Evolutionary conservation across 331 rosid species (phyloP), one percentile per base, ranked within the genome.

Genomic region (Phaseolus coccineus): DNA sequence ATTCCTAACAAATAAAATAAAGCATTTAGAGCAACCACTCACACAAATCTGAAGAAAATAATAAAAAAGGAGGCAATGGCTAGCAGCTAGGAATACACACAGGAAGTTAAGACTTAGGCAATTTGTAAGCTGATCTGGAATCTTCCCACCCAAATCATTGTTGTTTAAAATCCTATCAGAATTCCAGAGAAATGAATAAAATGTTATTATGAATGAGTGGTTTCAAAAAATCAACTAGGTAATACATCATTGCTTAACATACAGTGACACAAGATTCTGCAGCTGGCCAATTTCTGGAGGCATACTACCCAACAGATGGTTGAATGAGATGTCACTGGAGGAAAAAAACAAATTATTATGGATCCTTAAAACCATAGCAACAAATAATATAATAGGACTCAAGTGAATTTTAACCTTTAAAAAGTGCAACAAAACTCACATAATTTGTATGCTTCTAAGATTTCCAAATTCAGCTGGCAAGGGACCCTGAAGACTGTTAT

Each of bases 231-330:
- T 30, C 37, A 37, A 58, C 8, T 3, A 27, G 31, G 15, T 30
- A 50, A 57, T 6, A 3, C 3, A 13, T 31, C 6, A 11, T 67
- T 0, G 6, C 58, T 40, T 65, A 1, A 85, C 97, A 25, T 82
- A 95, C 99, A 95, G 87, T 14, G 91, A 71, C 0, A 50, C 84
- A 56, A 95, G 85, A 74, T 95, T 87, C 81, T 93, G 99, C 84
- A 95, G 86, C 82, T 87, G 97, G 53, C 99, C 97, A 66, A 91
- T 28, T 53, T 95, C 99, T 3, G 81, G 59, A 12, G 99, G 99
- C 19, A 93, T 81, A 82, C 74, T 50, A 31, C 97, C 93, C 0
- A 88, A 90, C 39, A 95, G 80, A 77, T 87, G 72, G 86, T 95
- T 95, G 80, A 83, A 87, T 15, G 99, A 91, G 87, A 93, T 81